phyloP scores from a whole-genome alignment of 768 basidiomycete genomes.

The Candolleomyces efflorescens region DNA sequence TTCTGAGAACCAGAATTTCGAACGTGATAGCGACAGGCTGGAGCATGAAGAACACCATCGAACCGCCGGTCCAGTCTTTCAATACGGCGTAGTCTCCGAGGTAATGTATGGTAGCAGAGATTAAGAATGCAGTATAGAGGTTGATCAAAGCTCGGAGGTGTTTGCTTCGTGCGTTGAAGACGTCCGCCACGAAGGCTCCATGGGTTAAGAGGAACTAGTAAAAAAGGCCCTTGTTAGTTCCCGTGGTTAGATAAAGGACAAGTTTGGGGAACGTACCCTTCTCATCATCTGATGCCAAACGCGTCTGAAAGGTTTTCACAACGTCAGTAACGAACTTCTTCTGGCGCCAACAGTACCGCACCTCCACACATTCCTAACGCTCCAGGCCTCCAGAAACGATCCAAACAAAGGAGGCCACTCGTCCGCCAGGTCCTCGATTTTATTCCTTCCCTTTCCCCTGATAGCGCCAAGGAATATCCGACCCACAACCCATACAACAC shows the following conservation, averaged over 20 bases:
- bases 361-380: conserved; percentile 38
- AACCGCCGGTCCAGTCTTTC: conserved; percentile 13
- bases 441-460: no score
- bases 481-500: not conserved
- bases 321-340: not conserved
- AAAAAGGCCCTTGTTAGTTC: not conserved
- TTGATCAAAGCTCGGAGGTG: conserved; percentile 10
- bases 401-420: conserved; percentile 39
- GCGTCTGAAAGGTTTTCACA: not conserved
- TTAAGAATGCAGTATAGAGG: conserved; percentile 23
- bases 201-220: conserved; percentile 23
- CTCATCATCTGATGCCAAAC: not conserved
- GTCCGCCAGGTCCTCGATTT: conserved; percentile 18
- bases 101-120: conserved; percentile 26
- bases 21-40: conserved; percentile 25
- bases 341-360: conserved; percentile 14
- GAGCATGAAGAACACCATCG: conserved; percentile 25
- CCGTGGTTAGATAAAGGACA: not conserved
- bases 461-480: not conserved
- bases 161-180: conserved; percentile 15
- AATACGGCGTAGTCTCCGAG: conserved; percentile 24
- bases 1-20: conserved; percentile 17
- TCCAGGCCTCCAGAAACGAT: conserved; percentile 27
- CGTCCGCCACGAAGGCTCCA: conserved; percentile 20
- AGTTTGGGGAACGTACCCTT: not conserved